Base-by-base conservation (phyloP, 23 red algal species). In the Pyropia haitanensis region DNA sequence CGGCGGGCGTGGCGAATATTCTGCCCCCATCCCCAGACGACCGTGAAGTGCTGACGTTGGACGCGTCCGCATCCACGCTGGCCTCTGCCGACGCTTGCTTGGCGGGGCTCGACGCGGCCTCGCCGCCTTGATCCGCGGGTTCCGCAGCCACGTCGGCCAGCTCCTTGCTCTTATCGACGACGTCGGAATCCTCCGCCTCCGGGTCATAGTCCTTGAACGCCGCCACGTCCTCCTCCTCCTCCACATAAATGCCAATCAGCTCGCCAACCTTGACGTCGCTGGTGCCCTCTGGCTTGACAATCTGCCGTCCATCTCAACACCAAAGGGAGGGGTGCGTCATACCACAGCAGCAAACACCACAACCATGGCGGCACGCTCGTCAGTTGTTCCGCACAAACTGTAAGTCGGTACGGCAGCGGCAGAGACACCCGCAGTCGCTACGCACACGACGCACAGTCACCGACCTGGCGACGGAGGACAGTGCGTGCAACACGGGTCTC, bases 121-220 rank as follows among this genome's bases (percentile, higher is more conserved):
- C 49, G 39, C 39, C 39, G 13, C 39, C 39, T 9, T 46, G 39
- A 12, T 46, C 39, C 13, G 39, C 39, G 39, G 39, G 39, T 4
- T 64, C 32, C 17, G 18, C 28, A 7, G 21, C 60, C 2, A 27
- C 14, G 32, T n/a, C n/a, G 25, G 28, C 18, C 22, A n/a, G 60
- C 4, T 23, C 46, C 51, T 50, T 48, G 69, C 17, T 60, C 56
- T 56, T 17, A 3, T 75, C 64, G 0, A 8, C 9, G 1, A 13
- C 32, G 12, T 53, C 32, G 10, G 34, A 23, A 9, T 58, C 60
- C 31, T 70, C 73, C 18, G 71, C 62, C 50, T 67, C 52, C 0
- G 79, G 80, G 50, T 88, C 73, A 27, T 78, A 76, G 65, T 81
- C 78, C 18, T 71, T 76, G 56, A 98, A 91, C 18, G 94, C 94